These are phyloP conservation scores for Penicillium manginii DNA, from an alignment of 495 filamentous ascomycete genomes.

Conservation along the genomic window DNA sequence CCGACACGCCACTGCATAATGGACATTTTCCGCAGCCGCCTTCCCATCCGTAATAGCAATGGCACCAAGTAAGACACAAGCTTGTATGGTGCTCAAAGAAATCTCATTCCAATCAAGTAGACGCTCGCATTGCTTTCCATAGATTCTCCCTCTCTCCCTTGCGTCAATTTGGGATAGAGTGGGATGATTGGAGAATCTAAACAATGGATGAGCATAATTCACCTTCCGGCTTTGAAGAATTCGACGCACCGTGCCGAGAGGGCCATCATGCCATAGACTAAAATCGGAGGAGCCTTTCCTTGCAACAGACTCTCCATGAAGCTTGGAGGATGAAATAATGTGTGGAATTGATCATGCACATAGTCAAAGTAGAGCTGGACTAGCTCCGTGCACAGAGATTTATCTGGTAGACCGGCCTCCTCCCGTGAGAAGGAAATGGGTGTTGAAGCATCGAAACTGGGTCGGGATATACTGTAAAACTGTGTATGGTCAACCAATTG, in stretches of 20 bases:
- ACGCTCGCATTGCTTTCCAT: slow-evolving; percentile 23
- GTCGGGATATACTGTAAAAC: not conserved
- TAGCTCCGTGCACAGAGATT: slow-evolving; percentile 32
- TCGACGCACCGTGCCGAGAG: slow-evolving; percentile 32
- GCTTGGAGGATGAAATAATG: slow-evolving; percentile 40
- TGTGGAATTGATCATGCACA: slow-evolving; percentile 46
- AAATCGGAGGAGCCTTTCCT: slow-evolving; percentile 19
- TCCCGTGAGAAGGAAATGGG: not conserved
- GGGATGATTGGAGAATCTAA: slow-evolving; percentile 32
- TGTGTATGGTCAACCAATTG: not conserved
- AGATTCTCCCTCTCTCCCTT: slow-evolving; percentile 26
- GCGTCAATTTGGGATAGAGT: slow-evolving; percentile 27
- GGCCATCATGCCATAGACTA: slow-evolving; percentile 37
- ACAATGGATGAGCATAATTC: not conserved
- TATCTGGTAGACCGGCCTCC: slow-evolving; percentile 14
- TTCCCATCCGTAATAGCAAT: slow-evolving; percentile 26
- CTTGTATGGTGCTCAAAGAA: slow-evolving; percentile 40
- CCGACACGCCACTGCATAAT: slow-evolving; percentile 28
- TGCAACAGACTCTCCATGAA: slow-evolving; percentile 29
- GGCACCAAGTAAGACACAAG: slow-evolving; percentile 41
- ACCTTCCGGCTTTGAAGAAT: not conserved
- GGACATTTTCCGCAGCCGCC: slow-evolving; percentile 19
- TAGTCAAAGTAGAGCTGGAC: slow-evolving; percentile 42
- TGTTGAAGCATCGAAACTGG: not conserved
- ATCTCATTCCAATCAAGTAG: slow-evolving; percentile 36